Conservation (phyloP, 495 filamentous ascomycete species). For the Extremus antarcticus region DNA sequence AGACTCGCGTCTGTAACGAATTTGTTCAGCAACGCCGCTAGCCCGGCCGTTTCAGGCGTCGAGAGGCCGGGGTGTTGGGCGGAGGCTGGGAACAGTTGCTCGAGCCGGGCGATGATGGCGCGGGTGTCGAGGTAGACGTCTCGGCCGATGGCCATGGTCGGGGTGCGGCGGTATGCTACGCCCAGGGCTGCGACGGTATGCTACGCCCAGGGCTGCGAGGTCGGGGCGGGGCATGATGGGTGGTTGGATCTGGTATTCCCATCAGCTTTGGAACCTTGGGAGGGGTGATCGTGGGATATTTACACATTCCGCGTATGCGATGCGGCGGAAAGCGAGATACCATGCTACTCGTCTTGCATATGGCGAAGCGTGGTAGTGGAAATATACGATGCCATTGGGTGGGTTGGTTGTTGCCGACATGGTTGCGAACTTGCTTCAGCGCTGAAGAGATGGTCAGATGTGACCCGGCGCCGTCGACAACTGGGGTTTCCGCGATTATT, state of each 20-base stretch:
- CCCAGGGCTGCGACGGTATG: slow-evolving; percentile 47
- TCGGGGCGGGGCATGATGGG: slow-evolving; percentile 48
- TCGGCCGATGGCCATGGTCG: slow-evolving; percentile 39
- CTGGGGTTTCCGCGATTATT: no score
- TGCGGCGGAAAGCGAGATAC: slow-evolving; percentile 49
- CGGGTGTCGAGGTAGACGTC: slow-evolving; percentile 27
- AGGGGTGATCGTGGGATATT: slow-evolving; percentile 14
- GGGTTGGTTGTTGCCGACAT: not conserved
- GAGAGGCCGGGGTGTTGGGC: slow-evolving; percentile 18
- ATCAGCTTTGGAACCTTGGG: not conserved
- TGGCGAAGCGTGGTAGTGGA: slow-evolving; percentile 48
- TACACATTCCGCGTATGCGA: slow-evolving; percentile 48
- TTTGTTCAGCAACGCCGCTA: slow-evolving; percentile 31
- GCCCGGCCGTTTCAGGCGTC: slow-evolving; percentile 20
- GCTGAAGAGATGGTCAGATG: not conserved
- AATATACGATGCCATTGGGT: slow-evolving; percentile 40
- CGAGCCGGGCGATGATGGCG: slow-evolving; percentile 49
- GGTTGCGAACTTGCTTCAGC: not conserved
- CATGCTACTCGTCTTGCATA: slow-evolving; percentile 46
- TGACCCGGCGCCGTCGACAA: not conserved
- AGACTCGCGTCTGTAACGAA: slow-evolving; percentile 37
- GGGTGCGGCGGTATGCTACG: slow-evolving; percentile 53
- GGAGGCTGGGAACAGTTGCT: slow-evolving; percentile 35
- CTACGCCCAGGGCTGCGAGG: slow-evolving; percentile 40
- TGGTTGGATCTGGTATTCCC: slow-evolving; percentile 43